A percentile compares a stretch with the other conserved stretches of the same genome.
These are phyloP conservation scores for Lasiodiplodia theobromae DNA, from an alignment of 2,329 filamentous ascomycete genomes.

Conservation along the genomic window DNA sequence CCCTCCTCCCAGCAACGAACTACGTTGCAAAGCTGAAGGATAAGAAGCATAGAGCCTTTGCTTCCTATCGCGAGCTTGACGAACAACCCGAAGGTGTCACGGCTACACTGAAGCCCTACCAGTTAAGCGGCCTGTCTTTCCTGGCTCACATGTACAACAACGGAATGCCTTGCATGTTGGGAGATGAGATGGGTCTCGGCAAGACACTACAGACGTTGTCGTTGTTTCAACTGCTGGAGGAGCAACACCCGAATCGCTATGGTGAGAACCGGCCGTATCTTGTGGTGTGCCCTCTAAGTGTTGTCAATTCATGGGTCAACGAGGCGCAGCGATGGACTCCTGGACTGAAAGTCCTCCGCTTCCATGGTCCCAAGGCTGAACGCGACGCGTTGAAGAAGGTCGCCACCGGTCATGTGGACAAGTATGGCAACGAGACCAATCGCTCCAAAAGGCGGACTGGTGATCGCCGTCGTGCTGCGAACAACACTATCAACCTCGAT, in stretches of 20 bases:
- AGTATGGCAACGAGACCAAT: slow-evolving; percentile 58
- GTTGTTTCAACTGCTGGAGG: slow-evolving; percentile 94
- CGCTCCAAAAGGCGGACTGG: slow-evolving; percentile 90
- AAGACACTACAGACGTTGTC: slow-evolving; percentile 99
- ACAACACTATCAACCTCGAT: slow-evolving; percentile 36
- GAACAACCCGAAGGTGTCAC: slow-evolving; percentile 56
- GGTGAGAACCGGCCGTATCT: slow-evolving; percentile 85
- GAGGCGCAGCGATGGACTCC: slow-evolving; percentile 99
- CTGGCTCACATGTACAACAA: slow-evolving; percentile 99
- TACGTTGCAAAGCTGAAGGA: slow-evolving; percentile 50
- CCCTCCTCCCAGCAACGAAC: slow-evolving; percentile 54
- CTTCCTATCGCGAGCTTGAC: slow-evolving; percentile 51
- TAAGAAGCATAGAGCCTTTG: slow-evolving; percentile 34
- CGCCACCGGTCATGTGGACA: slow-evolving; percentile 54
- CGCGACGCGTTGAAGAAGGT: slow-evolving; percentile 74
- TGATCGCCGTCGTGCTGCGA: slow-evolving; percentile 73
- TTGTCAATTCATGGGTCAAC: slow-evolving; percentile 95
- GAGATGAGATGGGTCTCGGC: slow-evolving; percentile 98
- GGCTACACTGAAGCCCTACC: slow-evolving; percentile 85
- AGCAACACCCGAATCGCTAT: slow-evolving; percentile 71
- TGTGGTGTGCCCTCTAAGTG: slow-evolving; percentile 95
- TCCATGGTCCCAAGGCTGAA: slow-evolving; percentile 87
- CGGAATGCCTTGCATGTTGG: slow-evolving; percentile 96
- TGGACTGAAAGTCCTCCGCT: slow-evolving; percentile 81
- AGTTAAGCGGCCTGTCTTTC: slow-evolving; percentile 96